These are phyloP conservation scores for Acacia crassicarpa DNA, from an alignment of 306 rosid species.

Conservation along the genomic window DNA sequence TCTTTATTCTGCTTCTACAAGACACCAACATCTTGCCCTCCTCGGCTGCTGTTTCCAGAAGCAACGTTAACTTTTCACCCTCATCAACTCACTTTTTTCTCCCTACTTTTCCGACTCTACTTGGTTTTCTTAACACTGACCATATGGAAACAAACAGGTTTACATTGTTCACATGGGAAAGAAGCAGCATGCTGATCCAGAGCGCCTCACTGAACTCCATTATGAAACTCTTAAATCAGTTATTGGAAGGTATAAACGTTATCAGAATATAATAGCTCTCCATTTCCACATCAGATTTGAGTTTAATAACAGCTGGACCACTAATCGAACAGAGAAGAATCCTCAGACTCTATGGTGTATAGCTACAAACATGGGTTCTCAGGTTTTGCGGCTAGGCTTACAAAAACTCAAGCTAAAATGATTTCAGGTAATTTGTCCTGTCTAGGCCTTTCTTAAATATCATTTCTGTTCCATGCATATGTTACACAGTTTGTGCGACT, in stretches of 20 bases:
- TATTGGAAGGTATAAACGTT: slow-evolving; percentile 36
- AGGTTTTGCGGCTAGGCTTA: slow-evolving; percentile 46
- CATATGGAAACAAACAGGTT: slow-evolving; percentile 33
- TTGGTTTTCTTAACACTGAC: neutral
- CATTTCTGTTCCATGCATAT: neutral
- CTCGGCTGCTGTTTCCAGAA: slow-evolving; percentile 21
- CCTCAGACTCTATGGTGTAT: slow-evolving; percentile 36
- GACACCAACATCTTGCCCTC: neutral
- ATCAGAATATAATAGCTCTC: neutral
- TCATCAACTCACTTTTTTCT: neutral
- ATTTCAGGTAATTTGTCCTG: slow-evolving; percentile 23
- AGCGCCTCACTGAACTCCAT: slow-evolving; percentile 36
- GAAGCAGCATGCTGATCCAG: slow-evolving; percentile 35
- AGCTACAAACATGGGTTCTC: slow-evolving; percentile 46
- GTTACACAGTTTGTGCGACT: neutral
- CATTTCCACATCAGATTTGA: neutral
- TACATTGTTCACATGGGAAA: slow-evolving; percentile 46
- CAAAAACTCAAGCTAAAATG: slow-evolving; percentile 38
- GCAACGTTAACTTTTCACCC: slow-evolving; percentile 22
- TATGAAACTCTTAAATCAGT: slow-evolving; percentile 40
- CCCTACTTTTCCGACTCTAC: neutral
- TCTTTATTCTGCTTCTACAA: slow-evolving; percentile 18
- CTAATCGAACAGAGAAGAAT: slow-evolving; percentile 35
- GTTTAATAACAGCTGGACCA: slow-evolving; percentile 9
- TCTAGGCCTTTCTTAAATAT: neutral